phyloP scores from a whole-genome alignment of 2,329 filamentous ascomycete genomes.

The Nothomitra cinnamomea region DNA sequence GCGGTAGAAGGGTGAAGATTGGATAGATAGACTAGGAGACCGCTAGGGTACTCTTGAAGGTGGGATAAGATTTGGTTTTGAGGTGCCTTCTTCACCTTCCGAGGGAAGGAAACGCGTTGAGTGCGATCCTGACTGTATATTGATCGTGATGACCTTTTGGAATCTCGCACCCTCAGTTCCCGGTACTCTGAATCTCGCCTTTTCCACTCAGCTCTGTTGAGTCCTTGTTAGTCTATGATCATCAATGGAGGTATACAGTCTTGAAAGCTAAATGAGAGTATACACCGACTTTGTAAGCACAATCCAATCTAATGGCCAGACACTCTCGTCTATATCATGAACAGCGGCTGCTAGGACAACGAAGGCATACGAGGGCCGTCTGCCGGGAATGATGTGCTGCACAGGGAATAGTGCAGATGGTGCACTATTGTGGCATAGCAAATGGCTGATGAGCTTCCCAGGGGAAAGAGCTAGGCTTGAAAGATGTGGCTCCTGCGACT shows the following conservation, averaged over 20 bases:
- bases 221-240: not conserved
- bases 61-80: not conserved
- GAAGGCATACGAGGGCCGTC: slow-evolving; percentile 11
- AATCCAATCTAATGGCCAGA: slow-evolving; percentile 14
- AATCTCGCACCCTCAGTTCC: slow-evolving; percentile 4
- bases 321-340: slow-evolving; percentile 6
- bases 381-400: slow-evolving; percentile 9
- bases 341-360: slow-evolving; percentile 10
- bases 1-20: slow-evolving; percentile 10
- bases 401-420: slow-evolving; percentile 10
- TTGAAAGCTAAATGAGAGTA: not conserved
- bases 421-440: not conserved
- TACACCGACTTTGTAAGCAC: slow-evolving; percentile 11
- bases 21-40: slow-evolving; percentile 11
- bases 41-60: slow-evolving; percentile 3
- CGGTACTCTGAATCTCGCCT: slow-evolving; percentile 11
- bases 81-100: not conserved
- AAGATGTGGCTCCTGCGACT: slow-evolving; percentile 10
- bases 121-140: not conserved
- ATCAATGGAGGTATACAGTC: not conserved
- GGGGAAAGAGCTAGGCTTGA: slow-evolving; percentile 10
- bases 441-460: slow-evolving; percentile 4
- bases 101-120: not conserved
- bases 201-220: slow-evolving; percentile 10
- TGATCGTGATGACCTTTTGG: not conserved